Conservation (phyloP, 371 early-diverging fungal genomes). For the Rhizomucor pusillus region DNA sequence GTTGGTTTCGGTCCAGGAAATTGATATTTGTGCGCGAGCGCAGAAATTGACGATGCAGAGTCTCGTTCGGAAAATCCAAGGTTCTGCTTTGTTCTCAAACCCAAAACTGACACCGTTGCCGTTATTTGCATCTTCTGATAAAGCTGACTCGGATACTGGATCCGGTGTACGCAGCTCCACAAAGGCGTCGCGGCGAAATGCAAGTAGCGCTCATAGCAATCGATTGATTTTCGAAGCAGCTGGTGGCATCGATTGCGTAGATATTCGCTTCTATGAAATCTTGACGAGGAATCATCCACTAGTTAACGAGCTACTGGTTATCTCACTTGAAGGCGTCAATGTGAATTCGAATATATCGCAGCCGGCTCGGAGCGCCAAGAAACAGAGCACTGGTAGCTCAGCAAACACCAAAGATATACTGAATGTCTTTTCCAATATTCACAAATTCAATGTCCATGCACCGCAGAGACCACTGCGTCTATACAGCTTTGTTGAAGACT, state of each 20-base stretch:
- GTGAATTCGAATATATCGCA: constrained; percentile 43
- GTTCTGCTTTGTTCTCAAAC: constrained; percentile 46
- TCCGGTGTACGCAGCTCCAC: constrained; percentile 43
- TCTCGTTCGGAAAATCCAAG: constrained; percentile 32
- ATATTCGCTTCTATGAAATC: constrained; percentile 36
- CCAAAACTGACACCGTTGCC: constrained; percentile 37
- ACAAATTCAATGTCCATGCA: constrained; percentile 53
- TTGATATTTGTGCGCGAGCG: constrained; percentile 43
- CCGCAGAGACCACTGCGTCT: constrained; percentile 77
- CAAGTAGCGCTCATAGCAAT: constrained; percentile 16
- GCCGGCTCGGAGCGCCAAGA: constrained; percentile 12
- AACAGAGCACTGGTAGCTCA: constrained; percentile 13
- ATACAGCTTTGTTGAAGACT: constrained; percentile 77
- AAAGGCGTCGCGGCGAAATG: constrained; percentile 28
- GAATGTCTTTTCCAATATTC: constrained; percentile 57
- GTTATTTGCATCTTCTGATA: constrained; percentile 20
- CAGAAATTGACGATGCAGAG: constrained; percentile 45
- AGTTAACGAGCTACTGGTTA: constrained; percentile 23
- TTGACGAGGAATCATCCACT: constrained; percentile 3
- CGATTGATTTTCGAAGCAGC: constrained; percentile 41
- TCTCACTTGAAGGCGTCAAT: constrained; percentile 34
- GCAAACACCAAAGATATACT: constrained; percentile 37
- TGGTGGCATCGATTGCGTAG: constrained; percentile 38
- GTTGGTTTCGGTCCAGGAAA: constrained; percentile 29
- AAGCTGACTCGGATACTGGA: constrained; percentile 43